Evolutionary conservation across 2,329 filamentous ascomycete species (phyloP).

Genomic region (Gnomoniopsis smithogilvyi): DNA sequence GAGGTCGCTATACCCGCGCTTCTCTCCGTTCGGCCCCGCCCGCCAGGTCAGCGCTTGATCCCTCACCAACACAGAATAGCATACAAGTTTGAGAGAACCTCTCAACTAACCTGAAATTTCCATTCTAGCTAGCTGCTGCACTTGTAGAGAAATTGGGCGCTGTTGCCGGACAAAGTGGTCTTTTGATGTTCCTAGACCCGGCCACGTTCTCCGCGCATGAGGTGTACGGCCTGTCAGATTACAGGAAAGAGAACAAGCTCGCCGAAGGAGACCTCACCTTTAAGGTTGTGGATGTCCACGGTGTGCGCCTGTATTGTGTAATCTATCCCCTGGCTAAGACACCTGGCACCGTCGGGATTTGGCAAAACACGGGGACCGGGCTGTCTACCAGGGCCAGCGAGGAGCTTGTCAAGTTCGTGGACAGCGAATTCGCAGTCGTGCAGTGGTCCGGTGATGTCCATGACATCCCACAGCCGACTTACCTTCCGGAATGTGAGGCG

Average conservation of each 20-base stretch:
- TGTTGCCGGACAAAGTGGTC: conserved; percentile 24
- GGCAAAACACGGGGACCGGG: conserved; percentile 44
- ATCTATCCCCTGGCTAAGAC: conserved; percentile 35
- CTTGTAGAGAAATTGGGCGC: conserved; percentile 30
- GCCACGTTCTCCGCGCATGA: conserved; percentile 24
- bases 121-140: conserved; percentile 32
- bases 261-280: conserved; percentile 32
- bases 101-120: background rate
- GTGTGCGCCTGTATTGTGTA: conserved; percentile 41
- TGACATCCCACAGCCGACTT: conserved; percentile 31
- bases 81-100: background rate
- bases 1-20: conserved; percentile 44
- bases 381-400: conserved; percentile 45
- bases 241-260: conserved; percentile 34
- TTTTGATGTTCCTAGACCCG: conserved; percentile 28
- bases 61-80: background rate
- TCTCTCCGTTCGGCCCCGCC: conserved; percentile 36
- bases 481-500: conserved; percentile 33
- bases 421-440: conserved; percentile 31
- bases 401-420: conserved; percentile 35
- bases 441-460: conserved; percentile 22
- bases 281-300: conserved; percentile 38
- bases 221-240: conserved; percentile 30
- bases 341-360: conserved; percentile 37
- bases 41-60: conserved; percentile 27